Evolutionary conservation across 352 stramenopile genomes (phyloP).

Genomic region (Thraustotheca clavata): DNA sequence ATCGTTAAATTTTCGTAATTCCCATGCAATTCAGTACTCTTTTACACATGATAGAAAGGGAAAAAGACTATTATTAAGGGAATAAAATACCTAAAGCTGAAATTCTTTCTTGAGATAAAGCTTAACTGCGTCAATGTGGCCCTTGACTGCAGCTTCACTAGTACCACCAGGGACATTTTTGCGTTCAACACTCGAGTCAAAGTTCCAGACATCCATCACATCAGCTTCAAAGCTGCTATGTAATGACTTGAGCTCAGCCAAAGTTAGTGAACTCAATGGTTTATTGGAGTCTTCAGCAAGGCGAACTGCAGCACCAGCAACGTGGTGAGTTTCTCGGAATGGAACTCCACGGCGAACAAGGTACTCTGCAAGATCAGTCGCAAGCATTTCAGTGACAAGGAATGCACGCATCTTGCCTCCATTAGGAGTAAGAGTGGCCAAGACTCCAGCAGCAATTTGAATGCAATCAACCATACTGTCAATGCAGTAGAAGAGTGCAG

Average conservation of each 20-base stretch:
- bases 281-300: slow-evolving; percentile 86
- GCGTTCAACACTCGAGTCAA: slow-evolving; percentile 84
- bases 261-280: slow-evolving; percentile 78
- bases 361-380: slow-evolving; percentile 98
- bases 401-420: slow-evolving; percentile 90
- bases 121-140: slow-evolving; percentile 76
- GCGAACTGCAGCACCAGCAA: slow-evolving; percentile 90
- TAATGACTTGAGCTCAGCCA: slow-evolving; percentile 82
- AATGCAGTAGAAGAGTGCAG: slow-evolving; percentile 95
- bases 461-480: slow-evolving; percentile 96
- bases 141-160: slow-evolving; percentile 61
- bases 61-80: too few species aligned
- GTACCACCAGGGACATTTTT: slow-evolving; percentile 86
- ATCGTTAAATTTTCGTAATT: too few species aligned
- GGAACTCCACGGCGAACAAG: slow-evolving; percentile 97
- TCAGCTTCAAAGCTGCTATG: slow-evolving; percentile 86
- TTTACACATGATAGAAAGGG: too few species aligned
- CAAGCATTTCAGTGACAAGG: slow-evolving; percentile 98
- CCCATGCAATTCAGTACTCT: too few species aligned
- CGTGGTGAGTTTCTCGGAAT: slow-evolving; percentile 99
- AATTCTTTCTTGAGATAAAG: slow-evolving; percentile 37
- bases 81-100: background rate
- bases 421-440: slow-evolving; percentile 94
- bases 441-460: slow-evolving; percentile 93
- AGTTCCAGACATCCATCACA: slow-evolving; percentile 86